These are phyloP conservation scores for Pyrus pyrifolia DNA, from an alignment of 306 rosid species.

Conservation along the genomic window DNA sequence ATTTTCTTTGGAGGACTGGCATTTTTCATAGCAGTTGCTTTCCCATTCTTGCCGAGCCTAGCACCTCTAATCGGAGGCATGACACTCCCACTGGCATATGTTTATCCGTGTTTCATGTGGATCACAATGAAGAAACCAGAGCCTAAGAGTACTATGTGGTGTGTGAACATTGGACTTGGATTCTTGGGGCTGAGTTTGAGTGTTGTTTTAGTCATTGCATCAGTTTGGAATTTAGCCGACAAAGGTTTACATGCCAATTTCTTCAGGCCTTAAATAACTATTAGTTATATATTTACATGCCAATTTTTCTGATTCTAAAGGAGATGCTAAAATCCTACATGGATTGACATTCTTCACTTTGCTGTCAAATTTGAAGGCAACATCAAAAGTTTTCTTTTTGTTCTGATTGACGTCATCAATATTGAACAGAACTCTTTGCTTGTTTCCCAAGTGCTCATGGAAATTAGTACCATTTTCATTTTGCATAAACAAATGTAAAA, in stretches of 20 bases:
- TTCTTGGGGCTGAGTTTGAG: slow-evolving; percentile 39
- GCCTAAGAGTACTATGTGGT: slow-evolving; percentile 21
- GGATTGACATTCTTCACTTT: too few relatives aligned
- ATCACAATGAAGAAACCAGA: slow-evolving; percentile 46
- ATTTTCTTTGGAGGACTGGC: slow-evolving; percentile 49
- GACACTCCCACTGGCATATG: slow-evolving; percentile 52
- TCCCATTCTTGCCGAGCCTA: slow-evolving; percentile 54
- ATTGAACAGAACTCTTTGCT: too few relatives aligned
- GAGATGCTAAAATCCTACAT: too few relatives aligned
- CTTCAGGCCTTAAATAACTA: slow-evolving; percentile 32
- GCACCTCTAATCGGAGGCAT: slow-evolving; percentile 45
- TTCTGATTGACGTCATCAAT: too few relatives aligned
- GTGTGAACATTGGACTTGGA: slow-evolving; percentile 40
- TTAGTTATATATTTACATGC: not conserved
- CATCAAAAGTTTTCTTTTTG: too few relatives aligned
- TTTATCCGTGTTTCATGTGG: slow-evolving; percentile 86
- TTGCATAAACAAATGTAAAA: too few relatives aligned
- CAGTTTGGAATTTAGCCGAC: slow-evolving; percentile 27
- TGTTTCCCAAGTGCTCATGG: too few relatives aligned
- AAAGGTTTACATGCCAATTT: slow-evolving; percentile 52
- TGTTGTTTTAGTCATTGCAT: slow-evolving; percentile 35
- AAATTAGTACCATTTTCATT: too few relatives aligned
- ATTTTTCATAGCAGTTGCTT: slow-evolving; percentile 40
- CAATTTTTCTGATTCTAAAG: too few relatives aligned
- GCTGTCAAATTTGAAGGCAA: too few relatives aligned